Evolutionary conservation across 768 basidiomycete genomes (phyloP), one percentile per base, ranked within the genome.

Genomic region (Termitomyces sp.): DNA sequence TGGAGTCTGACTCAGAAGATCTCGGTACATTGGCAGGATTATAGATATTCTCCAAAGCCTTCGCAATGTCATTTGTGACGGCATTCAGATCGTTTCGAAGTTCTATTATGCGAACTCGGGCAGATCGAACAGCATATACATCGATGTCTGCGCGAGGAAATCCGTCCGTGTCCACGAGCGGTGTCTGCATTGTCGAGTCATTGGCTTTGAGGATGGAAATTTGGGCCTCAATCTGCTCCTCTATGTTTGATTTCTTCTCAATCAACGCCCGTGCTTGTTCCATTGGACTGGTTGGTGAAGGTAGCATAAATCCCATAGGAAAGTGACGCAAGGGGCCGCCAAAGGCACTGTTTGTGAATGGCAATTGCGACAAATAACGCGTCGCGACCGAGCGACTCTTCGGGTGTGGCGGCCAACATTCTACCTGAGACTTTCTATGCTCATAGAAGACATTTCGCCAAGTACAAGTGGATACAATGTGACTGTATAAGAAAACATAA

Each of bases 81-180:
- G 71, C 78, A 18, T 77, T 79, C 61, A 89, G 77, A 70, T 98
- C 96, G 67, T 95, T 97, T 60, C 87, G 79, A 53, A 95, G 76
- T 70, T 91, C 84, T 55, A 91, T 87, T n/a, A 96, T 84, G 54
- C 90, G 80, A 35, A 88, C 82, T 56, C 94, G 82, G 13, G 93
- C 91, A 52, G 77, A 76, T 24, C 92, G 81, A 20, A 96, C 88
- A 12, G 89, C 87, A 69, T 85, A 92, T 18, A 96, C 79, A 65
- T 96, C 92, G 63, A 98, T 83, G 74, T 96, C 90, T 15, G 85
- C 86, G 15, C 94, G 83, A 1, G 96, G 96, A 73, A 93, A 98
- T 7, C 96, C 96, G 56, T 97, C 91, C 0, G 78, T 64, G 70
- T 97, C 94, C 51, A 97, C 84, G 38, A 98, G 84, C 0, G 92